Base-by-base conservation (phyloP, 108 stramenopile species). In the Ochromonas danica region DNA sequence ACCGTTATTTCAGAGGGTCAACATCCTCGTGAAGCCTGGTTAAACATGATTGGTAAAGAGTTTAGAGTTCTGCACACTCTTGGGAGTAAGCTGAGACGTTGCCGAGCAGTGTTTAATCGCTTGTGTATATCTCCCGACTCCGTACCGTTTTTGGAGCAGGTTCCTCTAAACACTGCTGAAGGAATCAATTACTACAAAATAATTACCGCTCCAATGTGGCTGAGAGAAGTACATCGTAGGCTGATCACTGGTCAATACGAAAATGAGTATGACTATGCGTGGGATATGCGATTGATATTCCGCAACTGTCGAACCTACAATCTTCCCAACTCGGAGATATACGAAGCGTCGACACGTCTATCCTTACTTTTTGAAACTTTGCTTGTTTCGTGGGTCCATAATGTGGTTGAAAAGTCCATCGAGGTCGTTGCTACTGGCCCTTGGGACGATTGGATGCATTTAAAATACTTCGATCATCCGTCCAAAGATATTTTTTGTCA, bases 211-310 rank as follows among this genome's bases (percentile, higher is more conserved):
- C 72, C 72, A 31, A 75, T 75, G 72, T 75, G 72, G 72, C 40
- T 75, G 36, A 3, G 72, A 6, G 72, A 42, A 36, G 40, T 75
- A 36, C 43, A 75, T 41, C 3, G 25, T 22, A 3, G 72, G 10
- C 51, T 75, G 31, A 10, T 31, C n/a, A 41, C 36, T 36, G 72
- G 72, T 6, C 10, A 38, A 31, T 75, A 75, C 31, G 72, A 75
- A 3, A 57, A 42, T 36, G 72, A 75, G 35, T 75, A 35, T 36
- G 72, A 75, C 72, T 75, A 35, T 36, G 72, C 72, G 31, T 75
- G 72, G 72, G 72, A 75, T 36, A 33, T 75, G 17, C 72, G 72
- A 6, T 33, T 75, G 14, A 60, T 75, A 6, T 75, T 75, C 72
- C 14, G 51, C 43, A 75, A 75, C 31, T 39, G 40, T 14, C 6